These are phyloP conservation scores for Russula sp. DNA, from an alignment of 768 basidiomycete genomes.

Conservation along the genomic window DNA sequence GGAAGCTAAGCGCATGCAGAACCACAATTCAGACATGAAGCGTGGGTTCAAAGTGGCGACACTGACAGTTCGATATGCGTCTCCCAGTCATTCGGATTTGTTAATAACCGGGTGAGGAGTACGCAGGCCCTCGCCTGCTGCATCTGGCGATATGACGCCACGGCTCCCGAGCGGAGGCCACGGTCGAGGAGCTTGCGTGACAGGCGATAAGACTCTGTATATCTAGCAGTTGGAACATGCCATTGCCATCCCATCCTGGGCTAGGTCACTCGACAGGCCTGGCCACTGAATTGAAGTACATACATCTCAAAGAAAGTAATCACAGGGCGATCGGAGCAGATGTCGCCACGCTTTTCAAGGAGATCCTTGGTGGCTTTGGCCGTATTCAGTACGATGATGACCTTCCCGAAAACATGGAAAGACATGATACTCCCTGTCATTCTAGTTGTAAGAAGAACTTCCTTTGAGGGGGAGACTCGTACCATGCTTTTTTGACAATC, in stretches of 20 bases:
- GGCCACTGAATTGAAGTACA: neutral
- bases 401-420: slow-evolving; percentile 38
- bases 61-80: neutral
- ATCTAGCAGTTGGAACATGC: neutral
- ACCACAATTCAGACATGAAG: no score
- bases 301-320: slow-evolving; percentile 9
- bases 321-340: slow-evolving; percentile 7
- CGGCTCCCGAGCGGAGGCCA: neutral
- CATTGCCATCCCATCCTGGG: slow-evolving; percentile 4
- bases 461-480: neutral
- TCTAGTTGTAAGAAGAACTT: neutral
- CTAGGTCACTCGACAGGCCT: neutral
- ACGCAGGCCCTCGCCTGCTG: neutral
- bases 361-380: slow-evolving; percentile 41
- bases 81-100: neutral
- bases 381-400: slow-evolving; percentile 46
- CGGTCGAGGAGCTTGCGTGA: neutral
- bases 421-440: neutral
- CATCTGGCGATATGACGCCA: neutral
- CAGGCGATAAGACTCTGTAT: neutral
- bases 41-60: no score
- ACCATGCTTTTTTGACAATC: neutral
- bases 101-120: neutral
- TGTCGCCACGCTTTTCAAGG: slow-evolving; percentile 48
- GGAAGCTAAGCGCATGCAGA: no score